These are phyloP conservation scores for Azolla pinnata DNA, from an alignment of 75 land plant species.

Conservation along the genomic window DNA sequence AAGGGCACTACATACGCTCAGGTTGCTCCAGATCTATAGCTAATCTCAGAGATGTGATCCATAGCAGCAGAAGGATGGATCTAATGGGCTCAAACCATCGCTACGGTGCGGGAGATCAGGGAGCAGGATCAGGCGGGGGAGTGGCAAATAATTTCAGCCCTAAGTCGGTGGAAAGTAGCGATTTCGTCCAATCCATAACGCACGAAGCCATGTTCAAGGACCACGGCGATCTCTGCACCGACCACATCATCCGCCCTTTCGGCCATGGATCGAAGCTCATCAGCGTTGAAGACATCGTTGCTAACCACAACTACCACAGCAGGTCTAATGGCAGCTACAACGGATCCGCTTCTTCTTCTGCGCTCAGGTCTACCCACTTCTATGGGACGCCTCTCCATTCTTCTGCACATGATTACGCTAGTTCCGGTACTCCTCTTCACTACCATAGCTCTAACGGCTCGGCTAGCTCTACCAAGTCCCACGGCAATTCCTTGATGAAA, in stretches of 20 bases:
- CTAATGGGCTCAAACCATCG: not conserved
- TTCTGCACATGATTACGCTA: not conserved
- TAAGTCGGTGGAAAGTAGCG: conserved; percentile 74
- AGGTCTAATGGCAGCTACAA: not conserved
- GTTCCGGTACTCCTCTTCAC: not conserved
- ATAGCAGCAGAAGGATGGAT: conserved; percentile 58
- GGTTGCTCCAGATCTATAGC: conserved; percentile 86
- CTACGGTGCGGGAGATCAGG: not conserved
- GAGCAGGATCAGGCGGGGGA: too few relatives aligned
- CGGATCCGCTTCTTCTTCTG: not conserved
- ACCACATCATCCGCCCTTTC: conserved; percentile 8
- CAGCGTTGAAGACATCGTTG: conserved; percentile 39
- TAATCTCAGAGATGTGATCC: conserved; percentile 79
- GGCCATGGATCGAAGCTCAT: conserved; percentile 53
- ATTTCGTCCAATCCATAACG: conserved; percentile 61
- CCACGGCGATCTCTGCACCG: conserved; percentile 7
- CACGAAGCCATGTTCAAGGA: conserved; percentile 45
- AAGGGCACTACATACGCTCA: conserved; percentile 24
- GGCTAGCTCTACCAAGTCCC: too few relatives aligned
- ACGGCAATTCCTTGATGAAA: not conserved
- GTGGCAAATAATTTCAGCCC: conserved; percentile 50
- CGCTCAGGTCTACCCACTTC: not conserved
- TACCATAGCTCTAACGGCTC: not conserved
- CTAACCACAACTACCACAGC: conserved; percentile 8
- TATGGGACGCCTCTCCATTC: conserved; percentile 5